Base-by-base conservation (phyloP, 116 monocot species). In the Posidonia oceanica region DNA sequence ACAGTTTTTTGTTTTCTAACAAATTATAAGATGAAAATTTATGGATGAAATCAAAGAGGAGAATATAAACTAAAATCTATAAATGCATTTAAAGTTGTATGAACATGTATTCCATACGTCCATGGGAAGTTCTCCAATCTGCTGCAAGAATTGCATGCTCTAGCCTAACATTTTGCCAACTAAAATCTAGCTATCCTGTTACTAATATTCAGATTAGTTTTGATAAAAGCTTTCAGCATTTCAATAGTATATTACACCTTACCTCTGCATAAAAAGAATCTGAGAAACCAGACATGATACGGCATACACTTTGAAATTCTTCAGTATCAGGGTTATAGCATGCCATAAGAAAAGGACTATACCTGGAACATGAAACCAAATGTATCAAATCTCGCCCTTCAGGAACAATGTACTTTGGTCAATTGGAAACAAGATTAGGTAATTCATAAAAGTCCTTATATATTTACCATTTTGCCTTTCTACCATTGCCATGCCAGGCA, bases 291-390 rank as follows among this genome's bases (percentile, higher is more conserved):
- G 92, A 85, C 96, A 97, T 97, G 52, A 97, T 92, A 36, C 96
- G 78, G 77, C 96, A 92, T 13, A 97, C 89, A 77, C 96, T 97
- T 74, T 97, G 92, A 78, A 75, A 97, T 70, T 91, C 96, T 80
- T 97, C 92, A 39, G 81, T 70, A 54, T 87, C 89, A 71, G 84
- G 87, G 61, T 89, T 89, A 74, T 97, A 91, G 83, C 92, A 97
- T 70, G 96, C 96, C 87, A 97, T 83, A 20, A 97, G 92, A 74
- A 92, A 97, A 39, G 96, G 96, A 75, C 96, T 97, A 69, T 89
- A 96, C 96, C 96, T 96, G 88, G 66, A 78, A 40, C 29, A 55
- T 38, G 8, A 18, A 71, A 36, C 23, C 52, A 52, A 22, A 63
- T 60, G 44, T 52, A 20, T 68, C 53, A 53, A 2, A 7, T 56